Evolutionary conservation across 179 eudicot genomes (phyloP).

Genomic region (Heliamphora pulchella): DNA sequence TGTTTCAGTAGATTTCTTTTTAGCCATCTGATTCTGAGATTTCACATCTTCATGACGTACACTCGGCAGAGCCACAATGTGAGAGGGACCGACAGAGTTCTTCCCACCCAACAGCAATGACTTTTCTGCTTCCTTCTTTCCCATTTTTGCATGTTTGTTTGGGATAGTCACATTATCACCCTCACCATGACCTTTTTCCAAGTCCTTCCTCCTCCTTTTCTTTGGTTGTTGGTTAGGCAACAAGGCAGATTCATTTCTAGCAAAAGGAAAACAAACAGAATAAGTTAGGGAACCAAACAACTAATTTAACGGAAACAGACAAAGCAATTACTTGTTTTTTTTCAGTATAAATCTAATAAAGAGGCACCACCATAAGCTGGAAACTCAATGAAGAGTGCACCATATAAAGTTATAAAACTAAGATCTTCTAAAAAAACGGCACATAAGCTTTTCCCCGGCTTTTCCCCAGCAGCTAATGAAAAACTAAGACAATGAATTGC

Average conservation of each 20-base stretch:
- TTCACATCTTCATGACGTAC: slow-evolving; percentile 30
- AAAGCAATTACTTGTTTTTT: not conserved
- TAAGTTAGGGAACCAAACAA: slow-evolving; percentile 1
- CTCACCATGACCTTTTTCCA: slow-evolving; percentile 41
- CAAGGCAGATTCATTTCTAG: slow-evolving; percentile 39
- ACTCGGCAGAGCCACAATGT: slow-evolving; percentile 31
- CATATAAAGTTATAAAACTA: not conserved
- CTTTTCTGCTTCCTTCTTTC: slow-evolving; percentile 51
- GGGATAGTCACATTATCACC: slow-evolving; percentile 35
- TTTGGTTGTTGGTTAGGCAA: slow-evolving; percentile 55
- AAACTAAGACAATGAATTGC: not conserved
- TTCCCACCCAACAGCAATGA: slow-evolving; percentile 36
- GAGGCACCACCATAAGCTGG: slow-evolving; percentile 6
- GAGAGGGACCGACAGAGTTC: slow-evolving; percentile 30
- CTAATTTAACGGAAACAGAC: not conserved
- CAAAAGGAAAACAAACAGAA: slow-evolving; percentile 9
- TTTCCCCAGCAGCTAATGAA: not conserved
- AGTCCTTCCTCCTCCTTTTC: slow-evolving; percentile 77
- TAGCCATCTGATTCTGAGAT: slow-evolving; percentile 33
- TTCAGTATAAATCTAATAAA: not conserved
- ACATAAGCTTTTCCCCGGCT: not conserved
- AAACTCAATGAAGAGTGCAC: not conserved
- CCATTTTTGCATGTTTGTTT: slow-evolving; percentile 50
- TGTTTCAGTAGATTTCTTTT: slow-evolving; percentile 40
- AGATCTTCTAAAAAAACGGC: not conserved